Percentiles rank a stretch among this genome's conserved stretches.
These are phyloP conservation scores for Populus deltoides DNA, from an alignment of 345 rosid genomes.

Conservation along the genomic window DNA sequence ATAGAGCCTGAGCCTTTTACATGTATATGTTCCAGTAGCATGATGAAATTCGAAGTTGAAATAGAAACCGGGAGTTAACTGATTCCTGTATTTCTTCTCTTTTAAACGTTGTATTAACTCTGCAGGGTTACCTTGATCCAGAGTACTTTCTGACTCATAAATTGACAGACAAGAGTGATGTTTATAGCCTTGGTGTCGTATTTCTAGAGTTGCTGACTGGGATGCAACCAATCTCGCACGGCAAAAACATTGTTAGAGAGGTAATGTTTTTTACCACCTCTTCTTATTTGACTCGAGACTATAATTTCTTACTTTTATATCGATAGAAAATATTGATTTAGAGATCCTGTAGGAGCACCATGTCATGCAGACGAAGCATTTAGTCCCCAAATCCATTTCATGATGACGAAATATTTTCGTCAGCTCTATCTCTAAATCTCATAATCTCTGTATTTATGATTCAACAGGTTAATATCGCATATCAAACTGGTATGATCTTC, in stretches of 20 bases:
- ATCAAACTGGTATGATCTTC: conserved; percentile 69
- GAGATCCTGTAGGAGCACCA: neutral
- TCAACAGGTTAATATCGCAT: conserved; percentile 61
- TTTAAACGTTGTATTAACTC: conserved; percentile 5
- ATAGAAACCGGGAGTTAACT: neutral
- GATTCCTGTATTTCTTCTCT: neutral
- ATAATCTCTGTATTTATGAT: neutral
- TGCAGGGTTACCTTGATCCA: conserved; percentile 97
- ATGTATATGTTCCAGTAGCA: neutral
- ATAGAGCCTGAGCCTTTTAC: too few relatives aligned
- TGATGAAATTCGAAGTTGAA: neutral
- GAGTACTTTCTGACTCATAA: conserved; percentile 92
- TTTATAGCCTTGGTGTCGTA: conserved; percentile 91
- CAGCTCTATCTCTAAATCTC: neutral
- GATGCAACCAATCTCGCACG: conserved; percentile 89
- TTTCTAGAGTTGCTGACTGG: conserved; percentile 90
- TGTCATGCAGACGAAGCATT: neutral
- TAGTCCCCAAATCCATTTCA: neutral
- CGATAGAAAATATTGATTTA: neutral
- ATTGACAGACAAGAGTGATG: conserved; percentile 94
- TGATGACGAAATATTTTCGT: neutral
- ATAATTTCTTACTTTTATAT: neutral
- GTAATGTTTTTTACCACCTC: conserved; percentile 30
- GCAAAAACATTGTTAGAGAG: conserved; percentile 95
- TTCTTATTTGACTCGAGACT: neutral